A percentile compares a stretch with the other conserved stretches of the same genome.
Evolutionary conservation across 768 basidiomycete genomes (phyloP).

Genomic region (Trametes coccinea): DNA sequence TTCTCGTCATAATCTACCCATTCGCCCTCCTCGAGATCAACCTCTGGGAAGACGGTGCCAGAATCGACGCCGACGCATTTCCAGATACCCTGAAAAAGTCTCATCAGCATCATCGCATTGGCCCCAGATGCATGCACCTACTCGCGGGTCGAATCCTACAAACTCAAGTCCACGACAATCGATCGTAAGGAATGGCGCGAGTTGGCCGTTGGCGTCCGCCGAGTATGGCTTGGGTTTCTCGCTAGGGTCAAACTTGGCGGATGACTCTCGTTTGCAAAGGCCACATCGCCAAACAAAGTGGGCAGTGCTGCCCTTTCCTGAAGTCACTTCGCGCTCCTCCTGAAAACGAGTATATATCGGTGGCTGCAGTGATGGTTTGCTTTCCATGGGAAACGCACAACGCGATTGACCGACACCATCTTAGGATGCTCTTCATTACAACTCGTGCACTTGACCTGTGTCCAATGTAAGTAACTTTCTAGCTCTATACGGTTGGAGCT

Average conservation of each 20-base stretch:
- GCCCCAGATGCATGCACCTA: slow-evolving; percentile 34
- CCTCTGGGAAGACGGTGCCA: slow-evolving; percentile 58
- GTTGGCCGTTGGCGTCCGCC: slow-evolving; percentile 58
- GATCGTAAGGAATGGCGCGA: slow-evolving; percentile 64
- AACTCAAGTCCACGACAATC: slow-evolving; percentile 92
- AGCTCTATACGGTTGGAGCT: background rate
- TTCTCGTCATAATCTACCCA: slow-evolving; percentile 95
- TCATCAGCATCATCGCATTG: background rate
- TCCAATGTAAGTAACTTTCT: too few species aligned
- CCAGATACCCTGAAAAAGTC: slow-evolving; percentile 67
- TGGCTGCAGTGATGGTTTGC: background rate
- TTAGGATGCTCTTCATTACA: slow-evolving; percentile 80
- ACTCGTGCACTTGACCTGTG: slow-evolving; percentile 74
- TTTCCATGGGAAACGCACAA: slow-evolving; percentile 39
- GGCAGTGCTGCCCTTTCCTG: slow-evolving; percentile 67
- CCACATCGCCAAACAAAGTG: slow-evolving; percentile 84
- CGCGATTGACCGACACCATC: slow-evolving; percentile 66
- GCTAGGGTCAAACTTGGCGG: slow-evolving; percentile 71
- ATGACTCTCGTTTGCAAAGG: slow-evolving; percentile 76
- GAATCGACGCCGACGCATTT: slow-evolving; percentile 63
- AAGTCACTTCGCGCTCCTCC: slow-evolving; percentile 67
- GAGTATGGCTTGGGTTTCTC: slow-evolving; percentile 55
- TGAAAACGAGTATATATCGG: slow-evolving; percentile 28
- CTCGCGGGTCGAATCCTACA: slow-evolving; percentile 70
- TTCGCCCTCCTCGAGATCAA: slow-evolving; percentile 65